Conservation (phyloP, 805 yeast species). For the Candida oleophila region DNA sequence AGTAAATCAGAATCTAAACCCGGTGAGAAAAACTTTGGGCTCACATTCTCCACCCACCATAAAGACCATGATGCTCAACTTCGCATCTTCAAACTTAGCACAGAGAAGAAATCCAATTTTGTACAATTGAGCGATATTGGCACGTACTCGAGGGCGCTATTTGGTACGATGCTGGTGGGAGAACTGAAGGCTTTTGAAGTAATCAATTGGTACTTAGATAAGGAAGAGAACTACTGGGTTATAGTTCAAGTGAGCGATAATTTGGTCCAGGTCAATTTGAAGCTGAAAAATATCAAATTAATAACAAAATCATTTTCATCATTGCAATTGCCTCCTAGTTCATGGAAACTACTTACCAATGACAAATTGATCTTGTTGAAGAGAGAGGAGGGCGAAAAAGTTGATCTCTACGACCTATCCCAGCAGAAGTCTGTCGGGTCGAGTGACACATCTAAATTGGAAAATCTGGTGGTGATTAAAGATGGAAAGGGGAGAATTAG, state of each 20-base stretch:
- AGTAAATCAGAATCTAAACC: conserved; percentile 6
- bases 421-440: not conserved
- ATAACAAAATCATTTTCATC: not conserved
- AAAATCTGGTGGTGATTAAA: conserved; percentile 2
- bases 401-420: conserved; percentile 1
- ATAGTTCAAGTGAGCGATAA: conserved; percentile 1
- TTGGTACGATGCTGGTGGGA: conserved; percentile 7
- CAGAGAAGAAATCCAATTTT: conserved; percentile 7
- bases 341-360: conserved; percentile 1
- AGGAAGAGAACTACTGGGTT: not conserved
- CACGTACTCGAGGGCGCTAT: conserved; percentile 13
- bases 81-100: conserved; percentile 13
- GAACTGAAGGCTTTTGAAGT: conserved; percentile 11
- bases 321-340: not conserved
- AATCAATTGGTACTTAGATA: conserved; percentile 15
- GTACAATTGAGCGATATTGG: conserved; percentile 16
- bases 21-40: conserved; percentile 14
- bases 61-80: conserved; percentile 10
- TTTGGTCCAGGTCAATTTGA: not conserved
- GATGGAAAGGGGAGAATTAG: not conserved
- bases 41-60: conserved; percentile 12
- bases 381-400: not conserved
- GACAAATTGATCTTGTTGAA: not conserved
- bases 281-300: not conserved
- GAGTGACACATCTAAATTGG: not conserved